These are phyloP conservation scores for Platanthera zijinensis DNA, from an alignment of 106 monocot genomes.

Conservation along the genomic window DNA sequence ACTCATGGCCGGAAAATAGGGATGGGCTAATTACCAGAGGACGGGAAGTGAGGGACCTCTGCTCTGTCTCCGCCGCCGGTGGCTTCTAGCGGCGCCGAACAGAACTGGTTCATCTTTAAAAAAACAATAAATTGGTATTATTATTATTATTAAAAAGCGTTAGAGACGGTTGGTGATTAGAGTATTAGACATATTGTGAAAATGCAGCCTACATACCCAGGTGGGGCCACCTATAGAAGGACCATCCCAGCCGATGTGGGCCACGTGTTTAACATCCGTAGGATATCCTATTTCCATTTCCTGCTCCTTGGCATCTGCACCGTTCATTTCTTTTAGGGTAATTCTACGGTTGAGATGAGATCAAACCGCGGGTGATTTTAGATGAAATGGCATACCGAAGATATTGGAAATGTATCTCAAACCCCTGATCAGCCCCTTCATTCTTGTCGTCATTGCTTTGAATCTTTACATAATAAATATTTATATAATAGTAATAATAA, in stretches of 20 bases:
- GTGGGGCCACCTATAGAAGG: conserved; percentile 17
- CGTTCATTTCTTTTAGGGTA: neutral
- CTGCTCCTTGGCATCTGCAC: conserved; percentile 23
- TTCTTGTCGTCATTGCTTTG: conserved; percentile 11
- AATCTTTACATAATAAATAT: too few relatives aligned
- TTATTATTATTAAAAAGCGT: too few relatives aligned
- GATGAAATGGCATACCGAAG: conserved; percentile 14
- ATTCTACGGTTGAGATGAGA: neutral
- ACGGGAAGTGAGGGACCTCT: neutral
- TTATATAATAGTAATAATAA: too few relatives aligned
- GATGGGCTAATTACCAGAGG: neutral
- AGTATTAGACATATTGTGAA: too few relatives aligned
- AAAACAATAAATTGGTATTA: neutral
- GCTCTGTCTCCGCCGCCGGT: neutral
- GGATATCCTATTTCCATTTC: conserved; percentile 50
- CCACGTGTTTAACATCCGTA: conserved; percentile 50
- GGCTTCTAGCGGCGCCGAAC: neutral
- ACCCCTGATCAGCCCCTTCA: conserved; percentile 39
- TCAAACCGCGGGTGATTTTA: neutral
- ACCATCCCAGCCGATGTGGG: conserved; percentile 50
- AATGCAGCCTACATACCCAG: conserved; percentile 21
- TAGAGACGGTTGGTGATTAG: too few relatives aligned
- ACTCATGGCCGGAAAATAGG: neutral
- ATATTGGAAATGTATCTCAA: conserved; percentile 35
- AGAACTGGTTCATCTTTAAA: neutral